Evolutionary conservation across 2,329 filamentous ascomycete genomes (phyloP), one percentile per base, ranked within the genome.

Genomic region (Colletotrichum scovillei): DNA sequence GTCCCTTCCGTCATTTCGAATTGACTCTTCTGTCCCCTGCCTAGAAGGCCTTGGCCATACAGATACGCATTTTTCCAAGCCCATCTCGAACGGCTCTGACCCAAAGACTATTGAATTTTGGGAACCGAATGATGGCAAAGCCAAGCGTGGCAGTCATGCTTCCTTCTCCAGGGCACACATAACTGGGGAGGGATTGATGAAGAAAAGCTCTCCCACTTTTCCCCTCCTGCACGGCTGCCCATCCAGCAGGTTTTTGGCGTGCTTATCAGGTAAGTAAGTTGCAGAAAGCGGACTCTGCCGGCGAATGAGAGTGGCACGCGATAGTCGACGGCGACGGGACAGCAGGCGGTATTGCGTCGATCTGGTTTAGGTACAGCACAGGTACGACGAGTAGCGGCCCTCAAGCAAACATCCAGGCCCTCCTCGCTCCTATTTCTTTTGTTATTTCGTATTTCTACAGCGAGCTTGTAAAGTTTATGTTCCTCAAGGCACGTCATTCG

Each of bases 221-320:
- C 67, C 67, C 38, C 69, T 69, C 49, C 70, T 73, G 70, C 70
- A 73, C 70, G 30, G 70, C 67, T 70, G 70, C 70, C 72, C 72
- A 58, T 73, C 62, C 60, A 74, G 69, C 69, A 72, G 64, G 69
- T 71, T 67, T 75, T 75, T 71, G 72, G 62, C 52, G 55, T 69
- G 60, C 62, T 72, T 53, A 67, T 74, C 62, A 66, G 65, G 74
- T 69, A 66, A 64, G 62, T 35, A 58, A 59, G 53, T 60, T 55
- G 67, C 71, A 75, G 71, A 70, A 72, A 67, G 57, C 71, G 66
- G 70, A 67, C 42, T 57, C 57, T 30, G 38, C 53, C 46, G 70
- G 64, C 70, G 63, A 74, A 75, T 74, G 52, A 62, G 59, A 55
- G 57, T n/a, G 57, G 52, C 46, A 67, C 58, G 22, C 30, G 38